These are phyloP conservation scores for Stentor roeselii DNA, from an alignment of 73 alveolate species.

Conservation along the genomic window DNA sequence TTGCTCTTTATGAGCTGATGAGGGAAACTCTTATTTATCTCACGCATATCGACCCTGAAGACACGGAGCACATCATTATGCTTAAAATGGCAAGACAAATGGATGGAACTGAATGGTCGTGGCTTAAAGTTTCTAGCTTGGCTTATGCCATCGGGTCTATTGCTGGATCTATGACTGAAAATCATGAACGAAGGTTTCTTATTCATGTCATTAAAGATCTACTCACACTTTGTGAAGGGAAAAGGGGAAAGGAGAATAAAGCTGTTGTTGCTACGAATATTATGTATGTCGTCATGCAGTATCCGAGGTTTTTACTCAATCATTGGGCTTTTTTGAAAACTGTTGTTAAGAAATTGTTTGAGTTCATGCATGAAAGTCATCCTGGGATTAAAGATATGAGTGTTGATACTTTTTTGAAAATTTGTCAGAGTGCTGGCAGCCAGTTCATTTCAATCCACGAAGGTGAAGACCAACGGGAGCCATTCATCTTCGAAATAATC, in stretches of 20 bases:
- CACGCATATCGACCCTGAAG: constrained; percentile 66
- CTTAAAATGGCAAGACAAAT: constrained; percentile 62
- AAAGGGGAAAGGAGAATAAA: constrained; percentile 62
- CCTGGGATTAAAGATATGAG: constrained; percentile 99
- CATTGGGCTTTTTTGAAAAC: constrained; percentile 98
- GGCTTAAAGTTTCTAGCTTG: constrained; percentile 50
- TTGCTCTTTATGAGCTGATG: constrained; percentile 73
- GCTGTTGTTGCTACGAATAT: constrained; percentile 90
- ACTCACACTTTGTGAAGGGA: constrained; percentile 59
- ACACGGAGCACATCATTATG: constrained; percentile 66
- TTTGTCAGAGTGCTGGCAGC: constrained; percentile 68
- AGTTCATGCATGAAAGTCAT: constrained; percentile 96
- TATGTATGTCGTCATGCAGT: constrained; percentile 97
- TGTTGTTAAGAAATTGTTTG: constrained; percentile 93
- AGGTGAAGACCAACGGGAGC: constrained; percentile 68
- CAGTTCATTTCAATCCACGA: constrained; percentile 61
- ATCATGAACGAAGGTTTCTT: constrained; percentile 58
- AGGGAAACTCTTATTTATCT: constrained; percentile 67
- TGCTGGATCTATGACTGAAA: constrained; percentile 58
- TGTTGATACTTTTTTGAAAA: constrained; percentile 91
- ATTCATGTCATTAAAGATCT: constrained; percentile 64
- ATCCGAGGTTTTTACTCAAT: constrained; percentile 88
- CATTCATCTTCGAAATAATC: constrained; percentile 84
- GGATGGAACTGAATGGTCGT: constrained; percentile 49
- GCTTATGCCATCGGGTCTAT: constrained; percentile 76